Evolutionary conservation across 225 moss, liverwort and hornwort genomes (phyloP), one percentile per base, ranked within the genome.

Genomic region (Bryum argenteum): DNA sequence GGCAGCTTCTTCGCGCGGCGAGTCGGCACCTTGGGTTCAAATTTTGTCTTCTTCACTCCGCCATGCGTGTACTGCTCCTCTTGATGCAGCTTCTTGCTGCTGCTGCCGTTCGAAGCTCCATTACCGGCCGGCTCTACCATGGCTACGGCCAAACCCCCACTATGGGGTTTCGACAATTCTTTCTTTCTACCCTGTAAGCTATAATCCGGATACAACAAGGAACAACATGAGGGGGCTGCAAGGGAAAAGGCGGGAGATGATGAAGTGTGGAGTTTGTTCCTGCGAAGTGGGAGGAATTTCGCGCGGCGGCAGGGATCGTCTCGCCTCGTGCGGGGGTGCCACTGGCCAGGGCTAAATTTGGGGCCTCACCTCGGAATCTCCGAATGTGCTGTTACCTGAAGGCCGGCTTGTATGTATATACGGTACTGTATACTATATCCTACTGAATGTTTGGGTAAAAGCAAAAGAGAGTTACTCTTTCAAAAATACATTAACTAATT

Each of bases 41-140:
- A 95, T 66, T 86, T 93, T 15, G 91, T 91, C 84, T 93, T 95
- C 61, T 75, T 80, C 48, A 91, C 88, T 1, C 95, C 91, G 0
- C 95, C 93, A 56, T 88, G 93, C 54, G 93, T 95, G 72, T 88
- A 93, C 0, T 77, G 74, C 63, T 84, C 89, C 16, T 77, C 78
- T 6, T 70, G 85, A n/a, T 76, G 73, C 54, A 58, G 33, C 71
- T 76, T 77, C 73, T 56, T 74, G 56, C 33, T 33, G 33, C 33
- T 33, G 33, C 33, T 4, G 33, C 62, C 58, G 7, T 70, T 65
- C 55, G 67, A 33, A 12, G 74, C 71, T 20, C 64, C 33, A 33
- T 33, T 4, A 33, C 3, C 72, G 21, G 70, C 42, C 6, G 53
- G 69, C 14, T 52, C 45, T 2, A 54, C 73, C 60, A 74, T 74